Base-by-base conservation (phyloP, 192 early-diverging fungal genomes). In the Gaertneriomyces semiglobifer region DNA sequence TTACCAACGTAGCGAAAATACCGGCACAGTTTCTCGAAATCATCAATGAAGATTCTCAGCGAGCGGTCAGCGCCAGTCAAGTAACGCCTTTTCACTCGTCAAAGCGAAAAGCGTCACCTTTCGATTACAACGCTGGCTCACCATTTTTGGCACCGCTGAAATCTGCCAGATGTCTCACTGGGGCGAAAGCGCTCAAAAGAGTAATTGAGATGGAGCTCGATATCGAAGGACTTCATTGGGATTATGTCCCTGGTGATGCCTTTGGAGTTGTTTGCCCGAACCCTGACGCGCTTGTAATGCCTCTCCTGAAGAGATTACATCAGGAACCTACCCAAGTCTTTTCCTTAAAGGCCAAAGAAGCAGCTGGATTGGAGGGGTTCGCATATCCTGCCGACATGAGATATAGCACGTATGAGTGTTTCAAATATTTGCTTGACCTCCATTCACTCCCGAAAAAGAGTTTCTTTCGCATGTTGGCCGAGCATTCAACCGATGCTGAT, bases 221-320 rank as follows among this genome's bases (percentile, higher is more conserved):
- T 62, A 9, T 81, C 38, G 61, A 42, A 0, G 74, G 50, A 7
- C 56, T 76, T 53, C 45, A 54, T 6, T 76, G 85, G 65, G 65
- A 76, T 2, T 90, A 84, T 63, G 50, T 74, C 5, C 87, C 91
- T 16, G 92, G 92, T 14, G 93, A 94, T 72, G 81, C 93, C 4
- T 89, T 99, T 78, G 94, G 90, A 46, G 73, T 96, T n/a, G 65
- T 84, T 50, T 92, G 90, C 1, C 92, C 93, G n/a, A 94, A 95
- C 70, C 79, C 89, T 44, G 82, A 88, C 42, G 65, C 66, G 0
- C 66, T 93, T 51, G 93, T 96, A 0, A 62, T 79, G 0, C 89
- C 82, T 1, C 58, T 94, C 3, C 65, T 94, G 54, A 74, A 64
- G 3, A 66, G 82, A 14, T 68, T 96, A 11, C 79, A 63, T n/a